Evolutionary conservation across 139 green algal species (phyloP), one percentile per base, ranked within the genome.

Genomic region (Closterium sp.): DNA sequence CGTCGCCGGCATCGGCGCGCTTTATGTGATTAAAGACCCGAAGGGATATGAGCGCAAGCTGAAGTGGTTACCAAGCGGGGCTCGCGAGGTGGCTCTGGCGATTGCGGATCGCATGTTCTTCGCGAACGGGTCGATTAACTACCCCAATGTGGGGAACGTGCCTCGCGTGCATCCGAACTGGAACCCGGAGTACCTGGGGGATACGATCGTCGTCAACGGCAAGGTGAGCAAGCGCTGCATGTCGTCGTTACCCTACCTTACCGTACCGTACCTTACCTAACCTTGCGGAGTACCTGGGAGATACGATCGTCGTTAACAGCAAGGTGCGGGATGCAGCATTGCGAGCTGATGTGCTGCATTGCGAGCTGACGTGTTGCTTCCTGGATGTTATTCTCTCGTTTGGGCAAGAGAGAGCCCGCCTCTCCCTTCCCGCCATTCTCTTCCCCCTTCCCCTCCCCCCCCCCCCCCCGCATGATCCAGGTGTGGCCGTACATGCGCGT

Each of bases 401-500:
- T n/a, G n/a, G n/a, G n/a, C n/a, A n/a, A n/a, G n/a, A n/a, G n/a
- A n/a, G n/a, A n/a, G n/a, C n/a, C n/a, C n/a, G n/a, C n/a, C n/a
- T n/a, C n/a, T n/a, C n/a, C n/a, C n/a, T n/a, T n/a, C n/a, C n/a
- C n/a, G n/a, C n/a, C n/a, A n/a, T n/a, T n/a, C 32, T 6, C 84
- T 87, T 35, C 32, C 84, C 4, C 31, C 4, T 87, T 34, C 84
- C 32, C 31, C 1, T 87, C 4, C 4, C 84, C 33, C 2, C 5
- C 4, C 19, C 19, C 33, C 33, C 84, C 3, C 1, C 3, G 84
- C 32, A 25, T 87, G 16, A 1, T 19, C 33, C 12, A 90, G 88
- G 88, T 66, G 35, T 93, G 85, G 90, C 90, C 90, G 31, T 93
- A 69, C 38, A 32, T 93, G n/a, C 19, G 90, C 0, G 90, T 93